phyloP scores from a whole-genome alignment of 441 rosid genomes.

The Sinapis alba region DNA sequence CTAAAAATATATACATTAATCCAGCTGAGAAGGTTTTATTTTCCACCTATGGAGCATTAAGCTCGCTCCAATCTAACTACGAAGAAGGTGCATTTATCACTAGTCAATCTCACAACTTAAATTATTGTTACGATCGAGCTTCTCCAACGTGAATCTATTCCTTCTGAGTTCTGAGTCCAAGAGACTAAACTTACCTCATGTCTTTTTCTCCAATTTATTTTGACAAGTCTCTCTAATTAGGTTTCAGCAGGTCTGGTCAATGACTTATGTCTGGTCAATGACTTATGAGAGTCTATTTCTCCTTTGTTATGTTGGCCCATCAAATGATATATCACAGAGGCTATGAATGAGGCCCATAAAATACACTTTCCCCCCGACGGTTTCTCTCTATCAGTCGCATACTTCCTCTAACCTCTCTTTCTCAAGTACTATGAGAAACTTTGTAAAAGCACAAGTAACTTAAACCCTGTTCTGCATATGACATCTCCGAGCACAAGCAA shows the following conservation, averaged over 20 bases:
- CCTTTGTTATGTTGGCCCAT: background rate
- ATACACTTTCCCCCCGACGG: background rate
- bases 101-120: too few relatives aligned
- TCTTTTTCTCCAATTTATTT: background rate
- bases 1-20: too few relatives aligned
- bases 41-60: too few relatives aligned
- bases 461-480: conserved; percentile 33
- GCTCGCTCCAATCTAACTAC: too few relatives aligned
- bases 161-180: too few relatives aligned
- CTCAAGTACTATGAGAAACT: background rate
- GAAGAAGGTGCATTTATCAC: too few relatives aligned
- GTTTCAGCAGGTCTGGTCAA: background rate
- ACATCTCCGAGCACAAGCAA: conserved; percentile 48
- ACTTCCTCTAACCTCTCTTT: background rate
- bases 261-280: background rate
- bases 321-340: background rate
- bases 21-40: too few relatives aligned
- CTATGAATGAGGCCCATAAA: background rate
- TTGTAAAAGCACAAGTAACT: background rate
- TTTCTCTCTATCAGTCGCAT: too few relatives aligned
- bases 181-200: background rate
- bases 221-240: background rate
- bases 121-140: too few relatives aligned
- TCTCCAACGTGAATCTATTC: too few relatives aligned
- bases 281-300: background rate